These are phyloP conservation scores for Lodderomyces oxycetoniae DNA, from an alignment of 1,139 yeast species.

Conservation along the genomic window DNA sequence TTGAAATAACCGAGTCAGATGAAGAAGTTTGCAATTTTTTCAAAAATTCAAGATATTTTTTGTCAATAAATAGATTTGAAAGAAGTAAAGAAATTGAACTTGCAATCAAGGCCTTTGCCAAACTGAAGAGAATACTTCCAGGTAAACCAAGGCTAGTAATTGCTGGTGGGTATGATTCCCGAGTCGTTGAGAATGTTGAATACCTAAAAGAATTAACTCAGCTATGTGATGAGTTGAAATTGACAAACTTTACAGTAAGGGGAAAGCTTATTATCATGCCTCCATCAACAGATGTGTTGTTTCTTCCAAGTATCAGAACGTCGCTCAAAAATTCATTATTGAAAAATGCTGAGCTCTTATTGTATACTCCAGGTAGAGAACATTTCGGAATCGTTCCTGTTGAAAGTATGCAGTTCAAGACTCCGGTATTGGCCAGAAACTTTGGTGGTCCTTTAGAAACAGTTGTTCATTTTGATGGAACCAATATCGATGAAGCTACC, in stretches of 20 bases:
- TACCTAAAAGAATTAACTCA: conserved; percentile 59
- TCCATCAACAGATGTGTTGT: conserved; percentile 51
- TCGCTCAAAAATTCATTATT: conserved; percentile 62
- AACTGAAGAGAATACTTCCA: conserved; percentile 22
- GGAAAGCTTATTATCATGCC: conserved; percentile 40
- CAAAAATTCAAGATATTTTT: conserved; percentile 38
- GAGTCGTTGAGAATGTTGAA: conserved; percentile 71
- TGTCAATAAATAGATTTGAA: conserved; percentile 87
- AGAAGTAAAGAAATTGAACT: conserved; percentile 75
- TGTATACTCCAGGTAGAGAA: conserved; percentile 88
- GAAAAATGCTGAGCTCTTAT: conserved; percentile 50
- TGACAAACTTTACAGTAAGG: conserved; percentile 47
- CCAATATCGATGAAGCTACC: conserved; percentile 47
- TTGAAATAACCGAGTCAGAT: conserved; percentile 20
- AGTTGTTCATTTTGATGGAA: conserved; percentile 42
- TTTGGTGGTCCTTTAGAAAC: conserved; percentile 95
- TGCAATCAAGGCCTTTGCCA: conserved; percentile 64
- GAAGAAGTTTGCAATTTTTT: conserved; percentile 34
- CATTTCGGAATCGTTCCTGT: conserved; percentile 98
- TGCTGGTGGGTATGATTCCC: conserved; percentile 89
- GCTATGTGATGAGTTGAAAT: conserved; percentile 41
- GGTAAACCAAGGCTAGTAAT: conserved; percentile 47
- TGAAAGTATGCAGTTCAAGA: conserved; percentile 82
- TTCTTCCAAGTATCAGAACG: conserved; percentile 75
- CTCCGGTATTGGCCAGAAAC: conserved; percentile 81